Percentiles rank a stretch among this genome's conserved stretches.
Evolutionary conservation across 1,139 yeast genomes (phyloP).

Genomic region (Suhomyces atakaporum): DNA sequence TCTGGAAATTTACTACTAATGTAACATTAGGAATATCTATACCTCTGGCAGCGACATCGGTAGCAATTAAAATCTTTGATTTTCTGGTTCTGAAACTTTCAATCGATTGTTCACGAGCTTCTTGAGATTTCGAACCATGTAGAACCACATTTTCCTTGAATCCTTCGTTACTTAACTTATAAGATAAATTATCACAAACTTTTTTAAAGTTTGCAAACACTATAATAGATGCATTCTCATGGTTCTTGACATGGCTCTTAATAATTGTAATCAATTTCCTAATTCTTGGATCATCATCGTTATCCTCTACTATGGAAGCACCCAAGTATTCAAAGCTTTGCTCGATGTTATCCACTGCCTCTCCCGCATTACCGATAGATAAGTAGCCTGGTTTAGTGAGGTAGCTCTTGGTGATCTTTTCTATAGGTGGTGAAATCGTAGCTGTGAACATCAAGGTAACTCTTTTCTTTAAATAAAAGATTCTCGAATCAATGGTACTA

Average conservation of each 20-base stretch:
- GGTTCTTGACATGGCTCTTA: conserved; percentile 28
- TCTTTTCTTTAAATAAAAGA: conserved; percentile 32
- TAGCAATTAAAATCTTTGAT: conserved; percentile 70
- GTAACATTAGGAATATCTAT: conserved; percentile 83
- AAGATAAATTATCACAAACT: conserved; percentile 66
- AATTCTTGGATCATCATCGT: conserved; percentile 26
- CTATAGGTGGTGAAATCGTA: conserved; percentile 79
- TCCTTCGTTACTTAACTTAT: conserved; percentile 47
- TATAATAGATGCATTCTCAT: conserved; percentile 54
- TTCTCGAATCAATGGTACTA: conserved; percentile 24
- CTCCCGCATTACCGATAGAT: conserved; percentile 64
- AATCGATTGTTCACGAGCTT: conserved; percentile 80
- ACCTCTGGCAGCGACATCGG: conserved; percentile 97
- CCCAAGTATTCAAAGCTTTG: conserved; percentile 62
- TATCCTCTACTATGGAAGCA: conserved; percentile 18
- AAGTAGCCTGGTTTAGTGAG: conserved; percentile 63
- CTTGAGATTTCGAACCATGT: conserved; percentile 89
- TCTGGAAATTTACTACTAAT: conserved; percentile 81
- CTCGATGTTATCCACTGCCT: conserved; percentile 65
- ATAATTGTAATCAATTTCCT: conserved; percentile 28
- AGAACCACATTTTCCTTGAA: conserved; percentile 56
- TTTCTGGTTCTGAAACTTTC: conserved; percentile 61
- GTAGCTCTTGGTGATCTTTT: conserved; percentile 62
- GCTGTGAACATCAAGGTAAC: conserved; percentile 90
- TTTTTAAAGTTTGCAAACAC: conserved; percentile 79